Evolutionary conservation across 1,139 yeast species (phyloP), one percentile per base, ranked within the genome.

Genomic region (Suhomyces terraborum): DNA sequence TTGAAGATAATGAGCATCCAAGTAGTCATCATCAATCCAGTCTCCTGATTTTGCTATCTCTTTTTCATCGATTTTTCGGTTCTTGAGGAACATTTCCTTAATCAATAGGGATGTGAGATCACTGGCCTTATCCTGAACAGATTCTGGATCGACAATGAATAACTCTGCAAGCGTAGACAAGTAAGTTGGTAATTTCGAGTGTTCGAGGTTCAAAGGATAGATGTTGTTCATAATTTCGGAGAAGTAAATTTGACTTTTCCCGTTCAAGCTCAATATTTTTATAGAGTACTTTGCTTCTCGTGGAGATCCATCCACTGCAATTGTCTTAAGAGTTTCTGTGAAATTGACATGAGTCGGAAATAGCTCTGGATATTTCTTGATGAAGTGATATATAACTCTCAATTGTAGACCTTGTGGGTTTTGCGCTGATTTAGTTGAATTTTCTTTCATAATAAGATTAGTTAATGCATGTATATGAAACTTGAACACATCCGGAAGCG

Each of bases 231-330:
- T 58, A 2, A 82, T 59, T 8, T 65, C 66, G 0, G 65, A 56
- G 13, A 73, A 59, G 19, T 63, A 58, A 4, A 64, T 56, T 27
- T 73, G 78, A 29, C 72, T 70, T 33, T 66, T 65, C 1, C 69
- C 61, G 21, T 77, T 65, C 23, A 78, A 63, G 3, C 77, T 71
- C n/a, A 87, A 53, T 7, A 85, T 66, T 53, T 79, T 82, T 8
- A 81, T 66, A 0, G 91, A 75, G 56, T 82, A 86, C 53, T 75
- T 80, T 0, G 93, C 85, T 51, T 84, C 88, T 9, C 55, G 47
- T 1, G 88, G 79, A 1, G 77, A 62, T 0, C 94, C 94, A 2
- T 56, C 52, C 0, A 67, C 45, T 0, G 86, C 76, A 26, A 82
- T 61, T 1, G 62, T 58, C 36, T 69, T 64, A 37, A 83, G 56